Conservation (phyloP, 495 filamentous ascomycete genomes). For the Usnea hakonensis region DNA sequence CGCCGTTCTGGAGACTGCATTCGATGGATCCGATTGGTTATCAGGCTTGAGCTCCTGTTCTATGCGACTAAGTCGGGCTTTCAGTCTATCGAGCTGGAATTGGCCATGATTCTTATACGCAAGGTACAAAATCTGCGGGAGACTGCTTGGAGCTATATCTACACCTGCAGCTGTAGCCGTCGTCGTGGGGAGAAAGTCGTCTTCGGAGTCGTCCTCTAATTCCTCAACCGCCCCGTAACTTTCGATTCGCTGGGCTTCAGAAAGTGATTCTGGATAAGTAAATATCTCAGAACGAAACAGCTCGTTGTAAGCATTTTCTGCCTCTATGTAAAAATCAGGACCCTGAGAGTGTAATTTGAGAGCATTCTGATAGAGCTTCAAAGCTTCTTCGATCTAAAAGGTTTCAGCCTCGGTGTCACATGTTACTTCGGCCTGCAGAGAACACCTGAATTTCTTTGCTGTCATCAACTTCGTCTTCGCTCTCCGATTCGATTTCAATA, state of each 20-base stretch:
- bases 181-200: constrained; percentile 35
- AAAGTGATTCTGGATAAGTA: constrained; percentile 72
- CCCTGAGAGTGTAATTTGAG: constrained; percentile 89
- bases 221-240: constrained; percentile 46
- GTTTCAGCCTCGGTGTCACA: not conserved
- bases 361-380: constrained; percentile 90
- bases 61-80: constrained; percentile 26
- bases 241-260: constrained; percentile 63
- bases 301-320: constrained; percentile 71
- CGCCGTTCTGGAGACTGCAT: not conserved
- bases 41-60: constrained; percentile 9
- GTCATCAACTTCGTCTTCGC: constrained; percentile 87
- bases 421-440: not conserved
- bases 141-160: constrained; percentile 66
- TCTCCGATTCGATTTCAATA: constrained; percentile 81
- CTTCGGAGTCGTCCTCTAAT: constrained; percentile 35
- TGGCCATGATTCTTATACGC: constrained; percentile 93
- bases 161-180: constrained; percentile 37
- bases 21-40: not conserved
- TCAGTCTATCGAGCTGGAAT: constrained; percentile 72
- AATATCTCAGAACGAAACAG: constrained; percentile 93
- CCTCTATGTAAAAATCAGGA: constrained; percentile 62
- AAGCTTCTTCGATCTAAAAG: constrained; percentile 80
- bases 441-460: constrained; percentile 77
- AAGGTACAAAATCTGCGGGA: constrained; percentile 84